phyloP scores from a whole-genome alignment of 306 rosid genomes.

The Datisca glomerata region DNA sequence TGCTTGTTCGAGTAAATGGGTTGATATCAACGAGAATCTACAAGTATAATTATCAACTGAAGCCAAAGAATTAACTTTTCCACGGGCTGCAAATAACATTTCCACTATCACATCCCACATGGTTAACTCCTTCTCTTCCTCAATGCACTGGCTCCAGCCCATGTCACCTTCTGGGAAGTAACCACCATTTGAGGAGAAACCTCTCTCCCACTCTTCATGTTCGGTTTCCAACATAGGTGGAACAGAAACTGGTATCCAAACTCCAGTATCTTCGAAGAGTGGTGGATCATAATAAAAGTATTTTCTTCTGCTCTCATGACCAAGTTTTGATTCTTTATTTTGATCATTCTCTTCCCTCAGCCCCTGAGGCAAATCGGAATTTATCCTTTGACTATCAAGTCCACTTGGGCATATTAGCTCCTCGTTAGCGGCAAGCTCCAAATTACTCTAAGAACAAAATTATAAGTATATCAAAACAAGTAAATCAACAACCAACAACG shows the following conservation, averaged over 20 bases:
- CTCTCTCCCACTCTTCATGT: constrained; percentile 57
- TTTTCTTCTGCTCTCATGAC: constrained; percentile 30
- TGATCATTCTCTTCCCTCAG: constrained; percentile 17
- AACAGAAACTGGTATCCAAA: constrained; percentile 96
- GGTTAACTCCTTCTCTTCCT: constrained; percentile 76
- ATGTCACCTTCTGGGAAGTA: constrained; percentile 80
- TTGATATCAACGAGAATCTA: constrained; percentile 50
- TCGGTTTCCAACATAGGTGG: constrained; percentile 87
- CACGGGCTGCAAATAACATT: constrained; percentile 77
- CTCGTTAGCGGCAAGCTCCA: too few relatives aligned
- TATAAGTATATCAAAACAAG: too few relatives aligned
- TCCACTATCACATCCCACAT: constrained; percentile 96
- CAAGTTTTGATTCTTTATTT: constrained; percentile 17
- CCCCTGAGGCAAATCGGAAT: constrained; percentile 19
- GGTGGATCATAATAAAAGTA: constrained; percentile 75
- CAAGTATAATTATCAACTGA: constrained; percentile 39
- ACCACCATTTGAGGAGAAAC: constrained; percentile 60
- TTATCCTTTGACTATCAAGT: constrained; percentile 18
- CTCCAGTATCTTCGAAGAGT: constrained; percentile 71
- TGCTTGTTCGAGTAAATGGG: constrained; percentile 72
- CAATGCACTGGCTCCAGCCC: constrained; percentile 67
- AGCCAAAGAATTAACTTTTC: constrained; percentile 59
- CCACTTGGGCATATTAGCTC: too few relatives aligned
- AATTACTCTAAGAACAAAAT: too few relatives aligned
- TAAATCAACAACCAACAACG: too few relatives aligned